These are phyloP conservation scores for Gracilaria caudata DNA, from an alignment of 23 red algal genomes.

Conservation along the genomic window DNA sequence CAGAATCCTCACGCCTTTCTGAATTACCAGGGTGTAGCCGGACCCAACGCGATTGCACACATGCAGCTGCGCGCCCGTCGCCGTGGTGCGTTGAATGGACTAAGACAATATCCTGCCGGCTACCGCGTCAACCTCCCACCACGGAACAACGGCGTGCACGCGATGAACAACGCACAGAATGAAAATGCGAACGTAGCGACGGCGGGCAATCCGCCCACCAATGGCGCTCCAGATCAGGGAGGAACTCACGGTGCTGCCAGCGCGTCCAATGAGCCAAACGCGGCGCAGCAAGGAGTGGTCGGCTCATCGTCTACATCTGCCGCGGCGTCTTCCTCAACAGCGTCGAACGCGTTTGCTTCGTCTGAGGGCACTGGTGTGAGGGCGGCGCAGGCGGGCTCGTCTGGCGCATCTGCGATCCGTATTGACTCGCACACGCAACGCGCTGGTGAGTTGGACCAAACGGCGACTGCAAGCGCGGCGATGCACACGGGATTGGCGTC, in stretches of 20 bases:
- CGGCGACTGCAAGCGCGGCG: not conserved
- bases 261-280: not conserved
- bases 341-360: not conserved
- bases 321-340: not conserved
- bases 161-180: not conserved
- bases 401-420: not conserved
- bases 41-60: constrained; percentile 58
- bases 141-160: not conserved
- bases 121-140: constrained; percentile 2
- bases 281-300: not conserved
- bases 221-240: not conserved
- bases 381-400: not conserved
- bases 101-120: not conserved
- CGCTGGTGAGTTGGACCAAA: not conserved
- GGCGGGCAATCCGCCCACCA: not conserved
- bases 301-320: not conserved
- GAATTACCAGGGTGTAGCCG: not conserved
- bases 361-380: no score
- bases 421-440: not conserved
- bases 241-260: not conserved
- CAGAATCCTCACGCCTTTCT: constrained; percentile 3
- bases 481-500: not conserved
- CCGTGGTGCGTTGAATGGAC: constrained; percentile 6
- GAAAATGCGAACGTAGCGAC: not conserved
- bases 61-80: constrained; percentile 55